A percentile compares a stretch with the other conserved stretches of the same genome.
Evolutionary conservation across 2,329 filamentous ascomycete genomes (phyloP).

Genomic region (Ascochyta pisi): DNA sequence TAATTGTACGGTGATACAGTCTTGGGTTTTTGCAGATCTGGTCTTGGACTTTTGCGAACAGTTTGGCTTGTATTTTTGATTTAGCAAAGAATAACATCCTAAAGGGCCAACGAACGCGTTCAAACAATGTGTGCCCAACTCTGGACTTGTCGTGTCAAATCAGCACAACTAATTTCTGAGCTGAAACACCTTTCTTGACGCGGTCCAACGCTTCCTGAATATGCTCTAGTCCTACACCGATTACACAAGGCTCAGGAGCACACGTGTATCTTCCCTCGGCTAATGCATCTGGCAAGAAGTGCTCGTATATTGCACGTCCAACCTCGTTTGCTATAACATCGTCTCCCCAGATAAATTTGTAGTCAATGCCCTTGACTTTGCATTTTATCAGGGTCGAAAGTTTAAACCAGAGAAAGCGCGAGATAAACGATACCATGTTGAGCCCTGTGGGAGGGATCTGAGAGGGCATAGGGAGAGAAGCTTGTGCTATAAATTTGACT

Average conservation of each 20-base stretch:
- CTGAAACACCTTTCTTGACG: constrained; percentile 9
- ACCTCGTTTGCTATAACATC: constrained; percentile 11
- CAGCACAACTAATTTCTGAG: constrained; percentile 10
- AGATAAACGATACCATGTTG: constrained; percentile 7
- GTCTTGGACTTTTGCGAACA: too few species aligned
- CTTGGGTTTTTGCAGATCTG: too few species aligned
- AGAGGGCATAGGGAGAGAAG: constrained; percentile 8
- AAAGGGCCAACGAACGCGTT: too few species aligned
- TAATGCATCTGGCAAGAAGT: constrained; percentile 24
- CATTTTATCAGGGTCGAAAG: constrained; percentile 18
- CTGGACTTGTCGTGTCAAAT: background rate
- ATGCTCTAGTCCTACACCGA: constrained; percentile 26
- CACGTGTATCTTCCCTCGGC: constrained; percentile 13
- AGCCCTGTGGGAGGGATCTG: constrained; percentile 14
- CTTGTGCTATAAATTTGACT: constrained; percentile 21
- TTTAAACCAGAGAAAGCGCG: constrained; percentile 13
- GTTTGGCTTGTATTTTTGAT: too few species aligned
- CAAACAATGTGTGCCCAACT: too few species aligned
- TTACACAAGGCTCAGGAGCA: constrained; percentile 24
- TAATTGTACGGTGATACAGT: too few species aligned
- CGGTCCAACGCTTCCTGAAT: constrained; percentile 28
- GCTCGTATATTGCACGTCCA: constrained; percentile 2
- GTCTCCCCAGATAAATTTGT: constrained; percentile 18
- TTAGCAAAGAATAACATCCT: too few species aligned
- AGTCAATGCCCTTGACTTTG: constrained; percentile 15